Percentiles rank a stretch among this genome's conserved stretches.
These are phyloP conservation scores for Fraxinus xanthoxyloides DNA, from an alignment of 305 asterid species.

Conservation along the genomic window DNA sequence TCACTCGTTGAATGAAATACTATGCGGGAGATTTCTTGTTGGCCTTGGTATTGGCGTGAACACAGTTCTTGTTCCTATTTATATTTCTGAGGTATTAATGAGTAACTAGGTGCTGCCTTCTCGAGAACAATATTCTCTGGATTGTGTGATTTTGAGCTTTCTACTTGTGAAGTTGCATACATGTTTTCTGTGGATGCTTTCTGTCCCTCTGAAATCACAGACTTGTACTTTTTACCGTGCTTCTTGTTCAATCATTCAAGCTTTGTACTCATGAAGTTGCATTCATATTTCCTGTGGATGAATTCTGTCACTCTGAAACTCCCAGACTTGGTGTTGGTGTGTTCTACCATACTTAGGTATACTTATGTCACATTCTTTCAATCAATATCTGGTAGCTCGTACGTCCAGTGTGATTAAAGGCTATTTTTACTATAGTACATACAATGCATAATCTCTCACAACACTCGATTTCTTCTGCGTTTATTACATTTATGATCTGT, in stretches of 20 bases:
- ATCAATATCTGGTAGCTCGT: background rate
- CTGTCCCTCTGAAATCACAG: background rate
- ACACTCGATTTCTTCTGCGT: background rate
- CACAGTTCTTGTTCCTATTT: constrained; percentile 85
- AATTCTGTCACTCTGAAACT: background rate
- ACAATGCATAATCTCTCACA: background rate
- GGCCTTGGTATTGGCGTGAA: constrained; percentile 93
- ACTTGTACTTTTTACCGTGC: background rate
- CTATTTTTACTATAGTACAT: background rate
- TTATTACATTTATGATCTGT: background rate
- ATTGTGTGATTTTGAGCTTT: background rate
- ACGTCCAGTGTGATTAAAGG: background rate
- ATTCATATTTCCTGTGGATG: constrained; percentile 4
- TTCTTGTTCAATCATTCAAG: background rate
- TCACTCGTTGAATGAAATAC: constrained; percentile 69
- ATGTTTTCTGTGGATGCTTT: constrained; percentile 3
- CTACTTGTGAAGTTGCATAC: background rate
- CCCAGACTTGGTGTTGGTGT: background rate
- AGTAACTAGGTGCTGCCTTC: constrained; percentile 2
- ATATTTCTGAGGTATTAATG: constrained; percentile 71
- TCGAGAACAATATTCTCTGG: constrained; percentile 5
- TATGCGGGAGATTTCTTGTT: constrained; percentile 80
- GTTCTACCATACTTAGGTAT: background rate
- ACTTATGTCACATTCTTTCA: background rate
- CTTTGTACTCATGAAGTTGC: background rate